phyloP scores from a whole-genome alignment of 1,139 yeast species.

The Candida gigantensis region DNA sequence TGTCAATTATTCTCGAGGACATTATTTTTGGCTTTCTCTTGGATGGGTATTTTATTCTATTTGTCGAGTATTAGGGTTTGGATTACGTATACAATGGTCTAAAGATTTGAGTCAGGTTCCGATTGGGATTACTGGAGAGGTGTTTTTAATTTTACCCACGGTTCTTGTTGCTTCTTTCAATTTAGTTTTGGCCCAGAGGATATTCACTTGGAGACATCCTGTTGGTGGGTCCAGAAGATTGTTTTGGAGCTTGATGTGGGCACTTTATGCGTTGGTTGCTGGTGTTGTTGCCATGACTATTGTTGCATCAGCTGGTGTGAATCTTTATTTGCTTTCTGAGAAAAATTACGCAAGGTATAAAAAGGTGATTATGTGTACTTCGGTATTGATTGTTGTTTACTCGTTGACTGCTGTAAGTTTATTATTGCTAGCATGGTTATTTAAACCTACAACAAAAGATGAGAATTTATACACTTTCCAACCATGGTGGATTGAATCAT shows the following conservation, averaged over 20 bases:
- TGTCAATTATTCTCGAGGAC: conserved; percentile 60
- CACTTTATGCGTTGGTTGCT: conserved; percentile 53
- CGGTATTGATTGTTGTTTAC: conserved; percentile 58
- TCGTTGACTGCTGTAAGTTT: conserved; percentile 55
- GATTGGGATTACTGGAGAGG: conserved; percentile 60
- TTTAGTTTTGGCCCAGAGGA: conserved; percentile 70
- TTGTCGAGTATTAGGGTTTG: conserved; percentile 60
- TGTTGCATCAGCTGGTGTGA: conserved; percentile 66
- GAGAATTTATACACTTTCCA: conserved; percentile 61
- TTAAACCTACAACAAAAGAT: conserved; percentile 59
- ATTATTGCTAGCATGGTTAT: conserved; percentile 51
- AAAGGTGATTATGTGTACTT: conserved; percentile 58
- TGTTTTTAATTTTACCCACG: conserved; percentile 58
- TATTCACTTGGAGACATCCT: conserved; percentile 84
- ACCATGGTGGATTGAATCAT: conserved; percentile 79
- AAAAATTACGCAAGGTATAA: conserved; percentile 51
- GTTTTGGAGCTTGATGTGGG: conserved; percentile 57
- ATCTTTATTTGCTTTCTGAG: conserved; percentile 54
- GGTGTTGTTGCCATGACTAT: conserved; percentile 68
- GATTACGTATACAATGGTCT: conserved; percentile 62
- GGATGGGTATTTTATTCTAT: conserved; percentile 57
- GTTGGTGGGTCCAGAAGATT: conserved; percentile 61
- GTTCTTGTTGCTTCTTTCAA: conserved; percentile 58
- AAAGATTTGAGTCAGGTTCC: conserved; percentile 44
- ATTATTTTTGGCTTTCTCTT: conserved; percentile 59